Conservation (phyloP, 768 basidiomycete genomes). For the Lentinula raphanica region DNA sequence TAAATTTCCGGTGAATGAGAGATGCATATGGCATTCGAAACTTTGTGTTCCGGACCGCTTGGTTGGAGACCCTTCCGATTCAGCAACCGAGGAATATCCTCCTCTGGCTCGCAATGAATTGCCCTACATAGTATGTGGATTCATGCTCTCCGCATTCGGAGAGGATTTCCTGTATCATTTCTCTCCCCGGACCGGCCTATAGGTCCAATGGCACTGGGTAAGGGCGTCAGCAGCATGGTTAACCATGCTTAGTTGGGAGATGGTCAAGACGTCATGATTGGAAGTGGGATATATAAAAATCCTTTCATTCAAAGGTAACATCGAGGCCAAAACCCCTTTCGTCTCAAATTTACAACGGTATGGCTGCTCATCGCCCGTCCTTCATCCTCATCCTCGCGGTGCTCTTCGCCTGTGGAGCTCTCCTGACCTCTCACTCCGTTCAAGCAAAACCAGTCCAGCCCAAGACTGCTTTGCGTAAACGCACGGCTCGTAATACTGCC, state of each 20-base stretch:
- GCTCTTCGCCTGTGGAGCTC: background rate
- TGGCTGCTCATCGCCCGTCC: background rate
- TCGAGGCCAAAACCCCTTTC: background rate
- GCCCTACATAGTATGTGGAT: background rate
- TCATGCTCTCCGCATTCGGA: background rate
- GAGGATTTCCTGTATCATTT: background rate
- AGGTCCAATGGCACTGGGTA: background rate
- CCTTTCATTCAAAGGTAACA: background rate
- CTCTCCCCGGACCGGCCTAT: background rate
- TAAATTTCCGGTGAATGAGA: background rate
- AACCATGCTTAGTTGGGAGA: too few relatives aligned
- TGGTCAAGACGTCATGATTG: too few relatives aligned
- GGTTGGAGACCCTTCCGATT: background rate
- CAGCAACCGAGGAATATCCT: background rate
- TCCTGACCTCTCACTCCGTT: background rate
- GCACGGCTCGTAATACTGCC: conserved; percentile 15
- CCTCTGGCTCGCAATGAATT: background rate
- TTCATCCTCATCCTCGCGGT: background rate
- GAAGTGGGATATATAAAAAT: background rate
- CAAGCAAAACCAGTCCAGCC: background rate
- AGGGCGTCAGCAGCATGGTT: background rate
- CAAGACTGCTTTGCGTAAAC: conserved; percentile 4
- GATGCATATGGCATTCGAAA: background rate
- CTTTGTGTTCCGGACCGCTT: background rate
- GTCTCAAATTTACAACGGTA: background rate